Base-by-base conservation (phyloP, 164 flowering plant species). In the grape (Vitis vinifera) region DNA sequence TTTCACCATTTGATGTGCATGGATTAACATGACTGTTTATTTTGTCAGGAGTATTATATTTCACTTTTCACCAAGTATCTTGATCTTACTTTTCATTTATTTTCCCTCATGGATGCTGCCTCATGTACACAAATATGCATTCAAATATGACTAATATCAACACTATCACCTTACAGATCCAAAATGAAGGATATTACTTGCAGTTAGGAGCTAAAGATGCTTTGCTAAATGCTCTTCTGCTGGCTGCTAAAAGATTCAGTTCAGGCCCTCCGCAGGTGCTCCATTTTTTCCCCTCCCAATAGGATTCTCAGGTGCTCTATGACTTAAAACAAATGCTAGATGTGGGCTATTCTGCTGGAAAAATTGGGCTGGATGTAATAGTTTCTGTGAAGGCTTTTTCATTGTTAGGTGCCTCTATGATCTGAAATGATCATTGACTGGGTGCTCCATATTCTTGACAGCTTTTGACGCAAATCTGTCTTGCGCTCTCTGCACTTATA, bases 381-480 rank as follows among this genome's bases (percentile, higher is more conserved):
- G 27, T 66, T 55, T 68, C 44, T 37, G 44, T 37, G 44, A 37
- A 37, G 44, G 44, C 44, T 7, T 37, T 37, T 37, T 37, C 44
- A 37, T 37, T 2, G 4, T 37, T 37, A 37, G 44, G 12, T 58
- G 55, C 47, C 59, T 59, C 68, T 60, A 51, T 55, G 10, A 56
- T 47, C 7, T 60, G 27, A 23, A 17, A 59, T 49, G 16, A 37
- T 5, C 12, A 12, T 19, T 10, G 29, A 55, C 58, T 65, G 55
- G 58, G 27, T 30, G 49, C 47, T 55, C 15, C 10, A 17, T 59
- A 19, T 56, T 68, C 57, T 37, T 68, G 51, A 59, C 95, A 94
- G 98, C 97, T 94, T 77, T 84, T 94, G 70, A 94, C 97, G 9
- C 98, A 94, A 84, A 86, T 94, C 65, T 92, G 98, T 83, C 94